phyloP scores from a whole-genome alignment of 441 rosid genomes.

The Raphanus hybrid region DNA sequence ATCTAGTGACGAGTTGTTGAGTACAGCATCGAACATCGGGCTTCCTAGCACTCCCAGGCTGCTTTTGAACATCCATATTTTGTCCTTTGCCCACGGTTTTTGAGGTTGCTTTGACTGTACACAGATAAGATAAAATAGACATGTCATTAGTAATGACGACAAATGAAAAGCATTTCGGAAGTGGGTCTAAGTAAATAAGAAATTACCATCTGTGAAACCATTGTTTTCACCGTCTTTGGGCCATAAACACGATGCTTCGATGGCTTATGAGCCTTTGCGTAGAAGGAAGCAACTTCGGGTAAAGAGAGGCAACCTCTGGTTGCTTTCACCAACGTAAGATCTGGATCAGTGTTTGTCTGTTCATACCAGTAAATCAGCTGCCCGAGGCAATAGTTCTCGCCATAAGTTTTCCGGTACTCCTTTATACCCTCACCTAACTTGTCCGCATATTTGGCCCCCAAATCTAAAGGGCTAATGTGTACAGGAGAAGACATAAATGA shows the following conservation, averaged over 20 bases:
- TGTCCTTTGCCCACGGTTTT: conserved; percentile 94
- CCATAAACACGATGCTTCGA: conserved; percentile 89
- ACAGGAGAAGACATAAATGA: conserved; percentile 88
- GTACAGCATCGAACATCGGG: conserved; percentile 87
- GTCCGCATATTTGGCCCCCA: conserved; percentile 84
- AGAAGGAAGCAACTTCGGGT: conserved; percentile 91
- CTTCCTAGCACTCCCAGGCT: conserved; percentile 70
- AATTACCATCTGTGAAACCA: conserved; percentile 90
- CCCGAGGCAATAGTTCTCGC: conserved; percentile 95
- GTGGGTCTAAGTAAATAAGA: conserved; percentile 10
- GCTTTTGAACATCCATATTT: conserved; percentile 84
- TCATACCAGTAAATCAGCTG: conserved; percentile 96
- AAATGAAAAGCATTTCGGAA: conserved; percentile 15
- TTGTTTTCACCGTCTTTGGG: conserved; percentile 70
- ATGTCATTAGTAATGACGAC: too few species aligned
- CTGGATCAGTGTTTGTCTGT: conserved; percentile 87
- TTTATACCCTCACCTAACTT: conserved; percentile 74
- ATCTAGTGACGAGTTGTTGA: conserved; percentile 61
- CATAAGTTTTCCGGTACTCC: conserved; percentile 86
- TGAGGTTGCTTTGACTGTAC: conserved; percentile 86
- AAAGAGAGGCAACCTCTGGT: conserved; percentile 93
- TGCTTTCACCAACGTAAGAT: conserved; percentile 70
- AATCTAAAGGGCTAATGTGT: conserved; percentile 87
- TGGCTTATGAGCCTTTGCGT: conserved; percentile 85
- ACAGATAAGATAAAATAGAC: conserved; percentile 14